Evolutionary conservation across 257 asterid species (phyloP).

Genomic region (Solanum phureja): DNA sequence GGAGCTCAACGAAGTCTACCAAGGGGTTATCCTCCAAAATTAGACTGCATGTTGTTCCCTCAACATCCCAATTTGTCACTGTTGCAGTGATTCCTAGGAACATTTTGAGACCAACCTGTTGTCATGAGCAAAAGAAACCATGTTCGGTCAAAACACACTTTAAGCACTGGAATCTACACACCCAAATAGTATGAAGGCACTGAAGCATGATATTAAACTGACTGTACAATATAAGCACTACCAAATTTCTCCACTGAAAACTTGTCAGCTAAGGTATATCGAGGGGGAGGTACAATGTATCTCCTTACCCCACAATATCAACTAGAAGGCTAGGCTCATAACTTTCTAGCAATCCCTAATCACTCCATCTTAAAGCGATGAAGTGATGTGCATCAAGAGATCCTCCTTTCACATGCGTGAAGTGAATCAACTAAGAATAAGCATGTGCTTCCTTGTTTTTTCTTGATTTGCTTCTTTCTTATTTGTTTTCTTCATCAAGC

Average conservation of each 20-base stretch:
- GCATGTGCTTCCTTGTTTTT: neutral
- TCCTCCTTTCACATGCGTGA: neutral
- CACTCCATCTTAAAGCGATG: neutral
- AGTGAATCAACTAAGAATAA: neutral
- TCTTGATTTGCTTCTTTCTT: neutral
- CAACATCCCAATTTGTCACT: conserved; percentile 71
- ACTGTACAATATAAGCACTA: neutral
- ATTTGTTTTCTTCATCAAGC: neutral
- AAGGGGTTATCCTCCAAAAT: conserved; percentile 89
- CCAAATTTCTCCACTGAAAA: neutral
- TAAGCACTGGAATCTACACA: neutral
- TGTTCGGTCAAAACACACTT: neutral
- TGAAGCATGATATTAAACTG: neutral
- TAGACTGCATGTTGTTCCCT: conserved; percentile 90
- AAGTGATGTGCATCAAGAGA: neutral
- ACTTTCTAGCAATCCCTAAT: neutral
- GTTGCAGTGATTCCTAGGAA: conserved; percentile 77
- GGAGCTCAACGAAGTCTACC: conserved; percentile 95
- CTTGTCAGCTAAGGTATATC: neutral
- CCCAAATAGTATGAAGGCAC: neutral
- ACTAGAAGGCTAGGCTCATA: neutral
- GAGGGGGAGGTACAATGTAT: neutral
- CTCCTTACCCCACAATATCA: neutral
- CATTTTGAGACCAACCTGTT: conserved; percentile 87
- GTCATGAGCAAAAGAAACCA: neutral